phyloP scores from a whole-genome alignment of 2,329 filamentous ascomycete genomes.

The Orbilia quercus region DNA sequence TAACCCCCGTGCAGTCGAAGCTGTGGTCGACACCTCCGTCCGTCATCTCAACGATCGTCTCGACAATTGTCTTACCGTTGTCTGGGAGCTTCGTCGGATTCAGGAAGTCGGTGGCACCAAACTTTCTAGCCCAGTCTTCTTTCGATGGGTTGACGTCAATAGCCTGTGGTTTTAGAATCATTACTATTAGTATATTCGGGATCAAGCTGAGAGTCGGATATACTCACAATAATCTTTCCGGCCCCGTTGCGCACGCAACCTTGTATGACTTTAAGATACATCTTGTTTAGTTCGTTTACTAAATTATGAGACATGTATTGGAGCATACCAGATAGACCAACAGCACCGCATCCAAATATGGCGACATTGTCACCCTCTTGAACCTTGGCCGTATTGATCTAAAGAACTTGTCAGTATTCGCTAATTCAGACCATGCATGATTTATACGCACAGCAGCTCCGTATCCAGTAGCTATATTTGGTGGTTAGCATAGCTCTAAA shows the following conservation, averaged over 20 bases:
- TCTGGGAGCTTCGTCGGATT: constrained; percentile 71
- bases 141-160: constrained; percentile 87
- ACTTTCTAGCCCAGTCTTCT: constrained; percentile 92
- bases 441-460: constrained; percentile 76
- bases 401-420: constrained; percentile 1
- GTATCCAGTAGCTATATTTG: constrained; percentile 79
- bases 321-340: constrained; percentile 75
- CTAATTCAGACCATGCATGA: background rate
- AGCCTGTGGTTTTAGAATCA: constrained; percentile 11
- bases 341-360: constrained; percentile 94
- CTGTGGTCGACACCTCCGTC: constrained; percentile 99
- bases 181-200: constrained; percentile 1
- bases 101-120: constrained; percentile 95
- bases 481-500: background rate
- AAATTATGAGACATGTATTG: background rate
- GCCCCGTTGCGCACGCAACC: constrained; percentile 88
- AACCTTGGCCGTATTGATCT: constrained; percentile 82
- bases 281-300: background rate
- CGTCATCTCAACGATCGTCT: constrained; percentile 95
- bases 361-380: constrained; percentile 90
- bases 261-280: constrained; percentile 76
- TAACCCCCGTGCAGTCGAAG: constrained; percentile 98
- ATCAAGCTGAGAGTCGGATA: constrained; percentile 59
- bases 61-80: constrained; percentile 78
- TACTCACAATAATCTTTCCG: constrained; percentile 77